phyloP scores from a whole-genome alignment of 257 asterid genomes.

The Solanum arcanum region DNA sequence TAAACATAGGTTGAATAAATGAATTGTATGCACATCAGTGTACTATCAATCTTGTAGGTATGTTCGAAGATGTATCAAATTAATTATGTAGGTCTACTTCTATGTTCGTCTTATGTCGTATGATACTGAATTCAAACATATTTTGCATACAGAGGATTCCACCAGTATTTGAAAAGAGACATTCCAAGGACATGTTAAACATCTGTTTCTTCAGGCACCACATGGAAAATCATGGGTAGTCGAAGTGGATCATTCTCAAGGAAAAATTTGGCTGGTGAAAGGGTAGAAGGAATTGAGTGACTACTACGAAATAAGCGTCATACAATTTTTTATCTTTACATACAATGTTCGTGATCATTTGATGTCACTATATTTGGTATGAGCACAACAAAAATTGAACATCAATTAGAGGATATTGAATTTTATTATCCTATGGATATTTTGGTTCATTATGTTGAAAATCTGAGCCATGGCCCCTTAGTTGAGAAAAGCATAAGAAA shows the following conservation, averaged over 20 bases:
- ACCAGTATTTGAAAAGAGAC: neutral
- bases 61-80: neutral
- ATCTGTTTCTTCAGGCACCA: neutral
- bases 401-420: neutral
- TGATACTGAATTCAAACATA: neutral
- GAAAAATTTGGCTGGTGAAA: neutral
- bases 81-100: neutral
- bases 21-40: neutral
- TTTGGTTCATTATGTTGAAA: neutral
- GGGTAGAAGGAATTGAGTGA: neutral
- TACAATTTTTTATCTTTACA: too few species aligned
- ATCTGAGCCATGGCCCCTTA: neutral
- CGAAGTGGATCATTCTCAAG: neutral
- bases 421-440: too few species aligned
- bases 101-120: neutral
- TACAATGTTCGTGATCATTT: neutral
- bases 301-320: neutral
- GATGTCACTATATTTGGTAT: neutral
- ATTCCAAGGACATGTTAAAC: neutral
- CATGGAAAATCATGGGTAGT: neutral
- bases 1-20: neutral
- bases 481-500: neutral
- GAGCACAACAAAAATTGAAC: neutral
- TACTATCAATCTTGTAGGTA: neutral
- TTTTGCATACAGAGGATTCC: neutral